Evolutionary conservation across 345 rosid genomes (phyloP), one percentile per base, ranked within the genome.

Genomic region (Bretschneidera sinensis): DNA sequence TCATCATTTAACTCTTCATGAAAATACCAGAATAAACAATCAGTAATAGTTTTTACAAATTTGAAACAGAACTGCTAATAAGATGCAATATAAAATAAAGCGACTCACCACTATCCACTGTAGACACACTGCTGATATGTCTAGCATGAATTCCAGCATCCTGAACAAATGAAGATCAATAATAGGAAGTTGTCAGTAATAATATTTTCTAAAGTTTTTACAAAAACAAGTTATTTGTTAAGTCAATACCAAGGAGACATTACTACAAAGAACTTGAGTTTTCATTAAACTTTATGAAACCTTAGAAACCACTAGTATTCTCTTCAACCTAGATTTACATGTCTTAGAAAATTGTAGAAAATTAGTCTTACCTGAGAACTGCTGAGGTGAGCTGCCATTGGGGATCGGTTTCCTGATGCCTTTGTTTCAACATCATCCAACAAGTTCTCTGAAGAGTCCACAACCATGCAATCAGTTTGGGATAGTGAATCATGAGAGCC

Each of bases 101-200:
- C 17, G 24, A 56, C 87, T 69, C 76, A 90, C 99, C 99, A 65
- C 97, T 94, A 54, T 90, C 99, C 35, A 90, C 43, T 0, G 99
- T 90, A 18, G 99, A 90, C 59, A 85, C 89, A 60, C 80, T 88
- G 66, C 97, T 94, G 71, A 94, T 53, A 59, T 94, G 97, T 69
- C 99, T 86, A 48, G 97, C 96, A 79, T 90, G 99, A 76, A 86
- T 34, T 57, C 95, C 97, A 49, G 61, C 75, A 61, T 89, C 94
- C 98, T 92, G 74, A 25, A 76, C 65, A 59, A 28, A 63, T 51
- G 21, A 51, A 17, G 9, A 54, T 54, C n/a, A 21, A 0, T 16
- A 3, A 66, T n/a, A n/a, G n/a, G n/a, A n/a, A n/a, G n/a, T n/a
- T n/a, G n/a, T n/a, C n/a, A n/a, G n/a, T n/a, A n/a, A n/a, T n/a